These are phyloP conservation scores for Chrysanthemum seticuspe DNA, from an alignment of 129 eudicot genomes.

Conservation along the genomic window DNA sequence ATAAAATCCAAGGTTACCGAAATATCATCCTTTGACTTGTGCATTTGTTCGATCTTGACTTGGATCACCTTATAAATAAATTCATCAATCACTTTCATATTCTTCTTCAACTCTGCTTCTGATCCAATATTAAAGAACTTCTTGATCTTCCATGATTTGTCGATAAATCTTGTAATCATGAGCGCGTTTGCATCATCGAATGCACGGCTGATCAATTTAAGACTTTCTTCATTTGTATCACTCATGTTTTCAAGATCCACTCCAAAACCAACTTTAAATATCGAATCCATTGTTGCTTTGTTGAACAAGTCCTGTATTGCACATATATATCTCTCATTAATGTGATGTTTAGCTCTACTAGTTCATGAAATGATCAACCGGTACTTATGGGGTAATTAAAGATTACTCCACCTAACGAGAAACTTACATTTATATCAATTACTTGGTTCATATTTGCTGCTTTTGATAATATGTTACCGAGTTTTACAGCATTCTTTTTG, in stretches of 20 bases:
- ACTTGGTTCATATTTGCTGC: slow-evolving; percentile 40
- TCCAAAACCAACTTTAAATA: slow-evolving; percentile 63
- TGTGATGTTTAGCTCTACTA: not conserved
- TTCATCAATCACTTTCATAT: slow-evolving; percentile 16
- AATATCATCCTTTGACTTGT: slow-evolving; percentile 24
- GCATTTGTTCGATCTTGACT: slow-evolving; percentile 41
- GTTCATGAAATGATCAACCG: not conserved
- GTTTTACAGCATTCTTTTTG: slow-evolving; percentile 43
- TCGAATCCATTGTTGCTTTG: slow-evolving; percentile 62
- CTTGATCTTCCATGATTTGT: slow-evolving; percentile 50
- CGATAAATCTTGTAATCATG: slow-evolving; percentile 43
- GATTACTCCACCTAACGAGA: not conserved
- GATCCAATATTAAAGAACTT: slow-evolving; percentile 45
- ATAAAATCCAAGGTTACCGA: slow-evolving; percentile 34
- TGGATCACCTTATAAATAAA: slow-evolving; percentile 28
- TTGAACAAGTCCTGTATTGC: slow-evolving; percentile 47
- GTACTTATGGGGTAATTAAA: too few relatives aligned
- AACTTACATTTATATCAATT: slow-evolving; percentile 51
- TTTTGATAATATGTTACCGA: slow-evolving; percentile 42
- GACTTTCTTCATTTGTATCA: slow-evolving; percentile 55
- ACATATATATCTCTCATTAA: not conserved
- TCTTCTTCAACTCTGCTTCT: slow-evolving; percentile 51
- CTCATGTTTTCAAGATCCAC: slow-evolving; percentile 55
- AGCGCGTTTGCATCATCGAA: slow-evolving; percentile 53
- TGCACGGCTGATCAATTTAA: slow-evolving; percentile 38